phyloP scores from a whole-genome alignment of 2,329 filamentous ascomycete species.

The Xylaria polymorpha region DNA sequence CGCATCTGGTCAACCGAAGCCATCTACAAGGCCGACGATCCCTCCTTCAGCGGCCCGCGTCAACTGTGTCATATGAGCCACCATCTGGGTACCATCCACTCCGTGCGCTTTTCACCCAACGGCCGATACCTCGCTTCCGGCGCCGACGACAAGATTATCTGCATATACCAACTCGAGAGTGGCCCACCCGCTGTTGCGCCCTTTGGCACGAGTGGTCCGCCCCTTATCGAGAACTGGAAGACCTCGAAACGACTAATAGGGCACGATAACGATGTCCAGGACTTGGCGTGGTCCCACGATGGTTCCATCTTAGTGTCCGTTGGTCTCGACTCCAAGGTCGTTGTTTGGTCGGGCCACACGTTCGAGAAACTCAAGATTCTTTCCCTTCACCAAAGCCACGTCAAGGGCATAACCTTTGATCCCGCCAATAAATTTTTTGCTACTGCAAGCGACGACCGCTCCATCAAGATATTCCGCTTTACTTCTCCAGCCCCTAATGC shows the following conservation, averaged over 20 bases:
- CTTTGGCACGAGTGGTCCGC: constrained; percentile 85
- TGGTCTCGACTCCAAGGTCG: constrained; percentile 95
- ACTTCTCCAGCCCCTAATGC: constrained; percentile 91
- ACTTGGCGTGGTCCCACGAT: constrained; percentile 96
- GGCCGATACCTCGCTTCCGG: constrained; percentile 95
- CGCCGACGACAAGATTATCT: constrained; percentile 98
- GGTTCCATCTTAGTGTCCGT: constrained; percentile 96
- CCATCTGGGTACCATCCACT: constrained; percentile 96
- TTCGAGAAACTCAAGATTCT: constrained; percentile 98
- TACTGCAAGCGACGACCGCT: constrained; percentile 95
- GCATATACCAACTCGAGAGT: constrained; percentile 91
- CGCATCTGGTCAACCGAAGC: constrained; percentile 98
- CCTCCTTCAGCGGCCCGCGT: constrained; percentile 79
- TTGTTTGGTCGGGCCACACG: constrained; percentile 97
- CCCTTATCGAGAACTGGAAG: constrained; percentile 97
- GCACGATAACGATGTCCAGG: constrained; percentile 98
- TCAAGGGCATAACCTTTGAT: constrained; percentile 98
- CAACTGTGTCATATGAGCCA: constrained; percentile 99
- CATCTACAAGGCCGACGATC: constrained; percentile 82
- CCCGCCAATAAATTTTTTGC: constrained; percentile 99
- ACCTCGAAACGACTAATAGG: constrained; percentile 92
- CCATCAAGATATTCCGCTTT: constrained; percentile 96
- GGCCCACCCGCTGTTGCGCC: constrained; percentile 80
- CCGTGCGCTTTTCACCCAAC: constrained; percentile 95
- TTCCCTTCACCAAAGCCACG: constrained; percentile 93